Base-by-base conservation (phyloP, 2,329 filamentous ascomycete species). In the Fonsecaea erecta region DNA sequence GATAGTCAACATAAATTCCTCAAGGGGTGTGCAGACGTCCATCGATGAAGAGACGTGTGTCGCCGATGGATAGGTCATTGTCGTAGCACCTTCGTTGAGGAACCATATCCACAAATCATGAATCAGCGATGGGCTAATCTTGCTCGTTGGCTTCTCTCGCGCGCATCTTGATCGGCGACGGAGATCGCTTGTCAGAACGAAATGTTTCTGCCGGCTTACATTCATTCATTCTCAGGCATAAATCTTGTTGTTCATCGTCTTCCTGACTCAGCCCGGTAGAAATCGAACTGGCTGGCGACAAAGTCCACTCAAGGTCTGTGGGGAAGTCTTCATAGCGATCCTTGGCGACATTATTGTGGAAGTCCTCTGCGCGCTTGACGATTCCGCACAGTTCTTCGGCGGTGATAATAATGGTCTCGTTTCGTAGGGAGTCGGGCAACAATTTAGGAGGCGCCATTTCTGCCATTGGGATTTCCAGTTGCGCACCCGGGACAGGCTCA, bases 131-230 rank as follows among this genome's bases (percentile, higher is more conserved):
- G 58, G 46, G 58, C 51, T 54, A 61, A 53, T 43, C 58, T 37
- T 54, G 48, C 58, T 61, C 53, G 58, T 61, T 61, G 58, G 40
- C 51, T 28, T 53, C n/a, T 54, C 58, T 61, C 58, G 58, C 58
- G 28, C 58, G 58, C 58, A 28, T 53, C 58, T 61, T 61, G 51
- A 53, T 53, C 37, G 58, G 46, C 30, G 46, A 61, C 51, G 46
- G 58, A 61, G 37, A 61, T 61, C 46, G 32, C 28, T 61, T 53
- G 58, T 37, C 46, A 40, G 46, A 53, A 48, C 48, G 51, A 53
- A 53, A 40, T 37, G 28, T 61, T 53, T 48, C 21, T 26, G 58
- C 48, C 28, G 51, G 40, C 48, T 61, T 54, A 21, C n/a, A n/a
- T n/a, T n/a, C 53, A 53, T 35, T 61, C 58, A 61, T 61, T 32